Conservation (phyloP, 805 yeast genomes). For the Monosporozyma aquatica region DNA sequence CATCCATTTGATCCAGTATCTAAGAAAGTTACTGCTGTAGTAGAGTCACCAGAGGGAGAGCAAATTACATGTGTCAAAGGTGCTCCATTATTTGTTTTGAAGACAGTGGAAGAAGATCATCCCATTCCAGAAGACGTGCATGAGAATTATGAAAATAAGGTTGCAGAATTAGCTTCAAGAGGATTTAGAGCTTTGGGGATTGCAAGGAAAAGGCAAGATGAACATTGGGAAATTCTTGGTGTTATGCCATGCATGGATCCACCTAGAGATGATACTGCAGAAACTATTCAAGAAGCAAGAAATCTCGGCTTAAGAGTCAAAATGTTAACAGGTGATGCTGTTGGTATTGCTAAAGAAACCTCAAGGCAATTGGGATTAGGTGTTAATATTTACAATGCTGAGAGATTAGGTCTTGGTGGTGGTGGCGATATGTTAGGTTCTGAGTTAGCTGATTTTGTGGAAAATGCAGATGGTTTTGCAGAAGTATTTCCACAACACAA, state of each 20-base stretch:
- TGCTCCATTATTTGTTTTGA: conserved; percentile 94
- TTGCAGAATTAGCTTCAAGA: conserved; percentile 94
- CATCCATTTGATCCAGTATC: conserved; percentile 98
- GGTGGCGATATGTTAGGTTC: conserved; percentile 96
- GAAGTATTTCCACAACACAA: conserved; percentile 98
- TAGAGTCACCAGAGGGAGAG: conserved; percentile 93
- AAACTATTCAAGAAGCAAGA: conserved; percentile 87
- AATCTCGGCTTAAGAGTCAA: conserved; percentile 85
- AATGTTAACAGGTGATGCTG: conserved; percentile 99
- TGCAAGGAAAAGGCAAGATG: conserved; percentile 97
- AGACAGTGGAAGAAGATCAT: conserved; percentile 95
- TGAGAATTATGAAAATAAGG: conserved; percentile 92
- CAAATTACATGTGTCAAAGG: conserved; percentile 94
- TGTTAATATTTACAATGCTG: conserved; percentile 93
- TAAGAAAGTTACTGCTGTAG: conserved; percentile 90
- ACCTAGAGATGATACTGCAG: conserved; percentile 97
- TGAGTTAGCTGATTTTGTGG: conserved; percentile 93
- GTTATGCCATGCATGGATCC: conserved; percentile 99
- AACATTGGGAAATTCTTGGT: conserved; percentile 96
- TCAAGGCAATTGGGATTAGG: conserved; percentile 96
- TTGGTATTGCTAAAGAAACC: conserved; percentile 97
- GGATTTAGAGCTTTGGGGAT: conserved; percentile 98
- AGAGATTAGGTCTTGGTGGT: conserved; percentile 91
- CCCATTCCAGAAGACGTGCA: conserved; percentile 89
- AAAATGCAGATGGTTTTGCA: conserved; percentile 97